Conservation (phyloP, 139 green algal genomes). For the Micromonas commoda region DNA sequence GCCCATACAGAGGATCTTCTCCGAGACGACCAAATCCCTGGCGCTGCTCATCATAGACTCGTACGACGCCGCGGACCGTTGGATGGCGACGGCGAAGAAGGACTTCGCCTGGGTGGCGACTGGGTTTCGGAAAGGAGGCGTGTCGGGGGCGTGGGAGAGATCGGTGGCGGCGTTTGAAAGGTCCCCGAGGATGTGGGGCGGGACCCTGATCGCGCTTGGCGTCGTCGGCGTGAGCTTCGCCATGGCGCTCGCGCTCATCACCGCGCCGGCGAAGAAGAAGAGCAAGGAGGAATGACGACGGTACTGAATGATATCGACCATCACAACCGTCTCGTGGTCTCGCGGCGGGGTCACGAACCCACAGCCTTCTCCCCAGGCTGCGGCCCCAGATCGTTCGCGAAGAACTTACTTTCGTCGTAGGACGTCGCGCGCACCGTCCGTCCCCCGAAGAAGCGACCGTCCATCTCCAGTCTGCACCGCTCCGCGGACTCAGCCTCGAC, state of each 20-base stretch:
- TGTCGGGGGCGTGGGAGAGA: neutral
- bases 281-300: neutral
- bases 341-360: neutral
- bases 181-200: neutral
- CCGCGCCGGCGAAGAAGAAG: neutral
- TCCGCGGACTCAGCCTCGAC: constrained; percentile 59
- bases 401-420: constrained; percentile 75
- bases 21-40: neutral
- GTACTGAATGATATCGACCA: constrained; percentile 14
- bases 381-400: constrained; percentile 63
- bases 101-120: neutral
- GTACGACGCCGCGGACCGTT: neutral
- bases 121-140: neutral
- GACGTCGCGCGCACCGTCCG: constrained; percentile 67
- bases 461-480: constrained; percentile 64
- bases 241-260: neutral
- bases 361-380: constrained; percentile 42
- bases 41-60: neutral
- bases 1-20: neutral
- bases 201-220: neutral
- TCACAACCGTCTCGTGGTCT: neutral
- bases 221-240: constrained; percentile 10
- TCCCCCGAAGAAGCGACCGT: constrained; percentile 75
- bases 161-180: neutral
- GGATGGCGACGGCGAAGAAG: neutral